Conservation (phyloP, 2,329 filamentous ascomycete genomes). For the Ambrosiella xylebori region DNA sequence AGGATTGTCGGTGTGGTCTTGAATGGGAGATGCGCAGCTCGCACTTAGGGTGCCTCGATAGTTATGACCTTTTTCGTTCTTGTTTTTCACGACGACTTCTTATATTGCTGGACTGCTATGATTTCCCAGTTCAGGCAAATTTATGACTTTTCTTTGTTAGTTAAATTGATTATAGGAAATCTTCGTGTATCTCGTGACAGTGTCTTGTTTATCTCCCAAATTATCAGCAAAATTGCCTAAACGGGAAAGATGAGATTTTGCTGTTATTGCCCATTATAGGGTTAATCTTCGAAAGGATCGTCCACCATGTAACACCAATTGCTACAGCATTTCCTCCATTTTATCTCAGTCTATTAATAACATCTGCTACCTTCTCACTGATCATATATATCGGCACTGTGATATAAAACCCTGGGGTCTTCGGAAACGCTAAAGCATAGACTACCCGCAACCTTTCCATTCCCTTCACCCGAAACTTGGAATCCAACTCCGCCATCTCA, state of each 20-base stretch:
- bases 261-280: not conserved
- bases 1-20: not conserved
- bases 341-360: not conserved
- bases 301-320: not conserved
- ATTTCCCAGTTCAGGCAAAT: not conserved
- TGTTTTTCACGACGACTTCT: not conserved
- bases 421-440: slow-evolving; percentile 40
- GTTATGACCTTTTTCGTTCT: not conserved
- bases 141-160: not conserved
- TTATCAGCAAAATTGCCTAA: not conserved
- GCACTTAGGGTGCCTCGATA: not conserved
- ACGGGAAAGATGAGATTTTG: too few species aligned
- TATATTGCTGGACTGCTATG: not conserved
- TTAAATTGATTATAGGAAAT: not conserved
- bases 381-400: slow-evolving; percentile 37
- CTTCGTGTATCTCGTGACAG: too few species aligned
- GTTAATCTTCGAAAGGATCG: not conserved
- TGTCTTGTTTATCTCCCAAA: not conserved
- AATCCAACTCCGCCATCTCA: slow-evolving; percentile 37
- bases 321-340: not conserved
- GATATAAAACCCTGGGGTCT: slow-evolving; percentile 31
- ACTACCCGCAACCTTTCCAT: slow-evolving; percentile 40
- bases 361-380: slow-evolving; percentile 42
- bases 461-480: slow-evolving; percentile 38
- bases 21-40: not conserved